These are phyloP conservation scores for Neofusicoccum ribis DNA, from an alignment of 2,329 filamentous ascomycete genomes.

Conservation along the genomic window DNA sequence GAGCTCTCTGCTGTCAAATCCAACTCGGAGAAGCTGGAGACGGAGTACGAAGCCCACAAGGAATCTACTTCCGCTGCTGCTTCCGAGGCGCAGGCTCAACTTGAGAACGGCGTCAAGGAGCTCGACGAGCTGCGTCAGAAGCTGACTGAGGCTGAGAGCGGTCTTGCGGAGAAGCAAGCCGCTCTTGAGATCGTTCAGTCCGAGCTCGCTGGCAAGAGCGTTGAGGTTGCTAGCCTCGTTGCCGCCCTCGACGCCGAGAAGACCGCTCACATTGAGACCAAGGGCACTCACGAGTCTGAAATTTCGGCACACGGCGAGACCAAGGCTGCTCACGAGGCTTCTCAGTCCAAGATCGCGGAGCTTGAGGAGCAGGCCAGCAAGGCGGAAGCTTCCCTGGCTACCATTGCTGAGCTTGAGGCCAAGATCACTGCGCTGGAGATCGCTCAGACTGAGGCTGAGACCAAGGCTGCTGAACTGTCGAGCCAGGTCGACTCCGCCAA, in stretches of 20 bases:
- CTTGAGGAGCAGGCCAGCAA: conserved; percentile 6
- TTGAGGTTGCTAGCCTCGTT: conserved; percentile 12
- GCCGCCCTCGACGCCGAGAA: conserved; percentile 10
- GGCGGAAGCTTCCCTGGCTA: background rate
- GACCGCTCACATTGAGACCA: background rate
- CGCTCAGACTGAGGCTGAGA: conserved; percentile 2
- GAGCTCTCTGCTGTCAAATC: conserved; percentile 7
- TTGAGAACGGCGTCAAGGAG: conserved; percentile 14
- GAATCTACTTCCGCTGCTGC: background rate
- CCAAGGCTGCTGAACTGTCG: conserved; percentile 15
- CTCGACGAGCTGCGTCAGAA: conserved; percentile 6
- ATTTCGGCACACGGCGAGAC: conserved; percentile 17
- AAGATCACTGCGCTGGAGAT: conserved; percentile 5
- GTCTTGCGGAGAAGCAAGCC: conserved; percentile 19
- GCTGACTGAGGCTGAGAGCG: conserved; percentile 12
- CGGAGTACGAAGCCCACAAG: conserved; percentile 14
- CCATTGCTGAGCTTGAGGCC: conserved; percentile 8
- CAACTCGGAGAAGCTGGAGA: conserved; percentile 7
- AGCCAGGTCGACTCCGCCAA: conserved; percentile 3
- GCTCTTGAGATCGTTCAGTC: conserved; percentile 16
- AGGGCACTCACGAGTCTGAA: conserved; percentile 12
- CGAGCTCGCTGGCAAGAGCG: conserved; percentile 17
- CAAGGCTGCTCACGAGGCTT: conserved; percentile 7
- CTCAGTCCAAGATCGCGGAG: conserved; percentile 9
- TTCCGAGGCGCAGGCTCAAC: conserved; percentile 12